Base-by-base conservation (phyloP, 2,329 filamentous ascomycete genomes). In the Helotiales sp. region DNA sequence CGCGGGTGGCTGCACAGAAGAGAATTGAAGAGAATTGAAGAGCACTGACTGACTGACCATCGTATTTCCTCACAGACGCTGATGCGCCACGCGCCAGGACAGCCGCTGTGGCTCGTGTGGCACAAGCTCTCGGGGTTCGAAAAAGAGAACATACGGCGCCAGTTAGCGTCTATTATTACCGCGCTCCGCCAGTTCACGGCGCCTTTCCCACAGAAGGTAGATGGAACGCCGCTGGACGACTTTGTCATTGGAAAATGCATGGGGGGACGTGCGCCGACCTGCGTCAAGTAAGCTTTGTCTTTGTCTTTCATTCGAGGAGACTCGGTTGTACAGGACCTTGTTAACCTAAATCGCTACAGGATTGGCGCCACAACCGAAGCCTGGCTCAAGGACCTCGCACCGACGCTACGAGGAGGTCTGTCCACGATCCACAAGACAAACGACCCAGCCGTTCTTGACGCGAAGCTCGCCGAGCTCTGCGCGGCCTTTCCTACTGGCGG, bases 401-500 rank as follows among this genome's bases (percentile, higher is more conserved):
- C 31, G 2, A 52, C 24, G 5, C 49, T 52, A 17, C 49, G 49
- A 7, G 49, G 31, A 15, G 49, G 49, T 12, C 31, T 52, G 3
- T 52, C 49, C 19, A 10, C 22, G 10, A 5, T 38, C 9, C 34
- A 52, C n/a, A 52, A 52, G 22, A 52, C 49, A 3, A 38, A 30
- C 12, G 34, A 52, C 49, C 10, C 34, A 5, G 33, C 13, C 10
- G 29, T 38, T 27, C 38, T 52, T 19, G 49, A 52, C 5, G 49
- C 6, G 9, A 40, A 38, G n/a, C 24, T 38, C 12, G 29, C 22
- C 19, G 22, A 27, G 24, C 10, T 56, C 8, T 12, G 29, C 15
- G 22, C 36, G 2, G 52, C 38, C 25, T 44, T 56, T 42, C 48
- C 62, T 50, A 13, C 49, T 17, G 31, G 22, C 19, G 52, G 30